Percentiles rank a stretch among this genome's conserved stretches.
phyloP scores from a whole-genome alignment of 306 rosid genomes.

The Fagus crenata region DNA sequence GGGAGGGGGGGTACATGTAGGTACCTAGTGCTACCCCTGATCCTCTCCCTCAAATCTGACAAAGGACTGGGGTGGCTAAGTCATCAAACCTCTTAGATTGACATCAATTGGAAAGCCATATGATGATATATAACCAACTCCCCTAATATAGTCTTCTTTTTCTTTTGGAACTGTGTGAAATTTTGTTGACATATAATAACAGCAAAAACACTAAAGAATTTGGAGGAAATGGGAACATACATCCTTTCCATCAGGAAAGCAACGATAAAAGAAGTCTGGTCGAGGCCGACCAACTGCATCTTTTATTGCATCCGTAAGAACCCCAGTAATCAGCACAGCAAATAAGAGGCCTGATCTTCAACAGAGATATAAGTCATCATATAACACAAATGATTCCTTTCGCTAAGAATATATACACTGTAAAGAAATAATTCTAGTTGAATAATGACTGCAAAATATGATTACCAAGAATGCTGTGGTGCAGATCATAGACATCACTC shows the following conservation, averaged over 20 bases:
- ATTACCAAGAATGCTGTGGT: slow-evolving; percentile 78
- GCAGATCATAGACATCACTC: slow-evolving; percentile 87
- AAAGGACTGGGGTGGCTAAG: too few species aligned
- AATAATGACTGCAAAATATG: background rate
- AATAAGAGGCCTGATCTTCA: slow-evolving; percentile 65
- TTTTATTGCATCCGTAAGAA: slow-evolving; percentile 82
- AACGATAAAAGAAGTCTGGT: slow-evolving; percentile 97
- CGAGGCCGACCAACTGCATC: slow-evolving; percentile 91
- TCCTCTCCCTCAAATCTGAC: too few species aligned
- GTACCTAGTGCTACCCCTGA: too few species aligned
- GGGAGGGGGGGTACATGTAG: too few species aligned
- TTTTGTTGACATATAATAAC: background rate
- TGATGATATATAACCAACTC: too few species aligned
- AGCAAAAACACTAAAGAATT: background rate
- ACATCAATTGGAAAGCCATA: too few species aligned
- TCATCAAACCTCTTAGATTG: too few species aligned
- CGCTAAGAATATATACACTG: too few species aligned
- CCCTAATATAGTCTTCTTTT: too few species aligned
- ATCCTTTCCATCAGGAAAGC: slow-evolving; percentile 82
- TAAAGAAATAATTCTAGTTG: background rate
- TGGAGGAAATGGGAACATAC: slow-evolving; percentile 27
- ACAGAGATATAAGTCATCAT: slow-evolving; percentile 18
- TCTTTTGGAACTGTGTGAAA: background rate
- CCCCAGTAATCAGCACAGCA: slow-evolving; percentile 74
- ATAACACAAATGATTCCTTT: background rate